Evolutionary conservation across 164 flowering plant genomes (phyloP).

Genomic region (Vitis amurensis): DNA sequence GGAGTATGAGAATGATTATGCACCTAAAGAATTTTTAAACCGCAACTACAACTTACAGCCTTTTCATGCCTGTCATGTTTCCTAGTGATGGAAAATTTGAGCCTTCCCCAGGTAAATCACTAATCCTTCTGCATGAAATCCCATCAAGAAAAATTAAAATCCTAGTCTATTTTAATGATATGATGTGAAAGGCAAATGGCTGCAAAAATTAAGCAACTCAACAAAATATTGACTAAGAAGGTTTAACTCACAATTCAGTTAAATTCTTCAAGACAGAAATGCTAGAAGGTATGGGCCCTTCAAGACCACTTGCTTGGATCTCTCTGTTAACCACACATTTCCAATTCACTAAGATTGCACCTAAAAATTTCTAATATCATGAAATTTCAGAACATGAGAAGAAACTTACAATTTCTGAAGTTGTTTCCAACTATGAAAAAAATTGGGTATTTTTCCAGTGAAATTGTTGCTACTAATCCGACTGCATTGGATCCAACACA

Average conservation of each 20-base stretch:
- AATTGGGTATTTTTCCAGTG: neutral
- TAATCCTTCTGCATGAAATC: slow-evolving; percentile 32
- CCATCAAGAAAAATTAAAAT: neutral
- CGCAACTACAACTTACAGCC: slow-evolving; percentile 22
- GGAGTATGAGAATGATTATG: neutral
- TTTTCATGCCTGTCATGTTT: slow-evolving; percentile 22
- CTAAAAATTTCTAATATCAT: too few relatives aligned
- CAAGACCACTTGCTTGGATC: slow-evolving; percentile 19
- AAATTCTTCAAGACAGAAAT: slow-evolving; percentile 12
- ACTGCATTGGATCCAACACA: too few relatives aligned
- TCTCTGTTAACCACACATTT: slow-evolving; percentile 11
- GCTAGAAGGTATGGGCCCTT: slow-evolving; percentile 23
- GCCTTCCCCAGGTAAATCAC: slow-evolving; percentile 30
- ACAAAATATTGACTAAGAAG: neutral
- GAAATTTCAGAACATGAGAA: too few relatives aligned
- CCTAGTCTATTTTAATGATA: neutral
- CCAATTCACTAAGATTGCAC: neutral
- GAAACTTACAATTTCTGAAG: too few relatives aligned
- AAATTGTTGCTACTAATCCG: too few relatives aligned
- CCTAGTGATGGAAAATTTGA: slow-evolving; percentile 28
- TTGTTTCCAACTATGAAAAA: neutral
- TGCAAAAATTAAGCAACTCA: neutral
- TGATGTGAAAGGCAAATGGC: too few relatives aligned
- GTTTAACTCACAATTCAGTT: slow-evolving; percentile 31
- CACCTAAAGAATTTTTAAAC: neutral